These are phyloP conservation scores for Butyriboletus loyo DNA, from an alignment of 768 basidiomycete genomes.

Conservation along the genomic window DNA sequence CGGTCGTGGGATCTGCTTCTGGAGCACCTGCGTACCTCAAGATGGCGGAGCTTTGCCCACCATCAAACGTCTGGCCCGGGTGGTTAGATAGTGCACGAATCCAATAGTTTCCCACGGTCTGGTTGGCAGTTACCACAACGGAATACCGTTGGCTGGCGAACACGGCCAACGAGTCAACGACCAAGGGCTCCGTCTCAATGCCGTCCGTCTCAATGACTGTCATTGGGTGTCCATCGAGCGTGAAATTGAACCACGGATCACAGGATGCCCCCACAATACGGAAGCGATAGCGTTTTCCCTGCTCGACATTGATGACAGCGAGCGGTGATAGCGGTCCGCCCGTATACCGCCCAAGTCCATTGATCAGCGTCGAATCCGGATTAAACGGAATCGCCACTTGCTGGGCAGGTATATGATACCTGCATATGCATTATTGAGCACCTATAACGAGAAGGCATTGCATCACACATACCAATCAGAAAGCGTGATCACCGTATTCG, in stretches of 20 bases:
- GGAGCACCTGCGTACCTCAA: constrained; percentile 41
- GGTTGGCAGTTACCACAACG: constrained; percentile 36
- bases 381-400: no score
- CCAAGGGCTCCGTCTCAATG: constrained; percentile 35
- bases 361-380: constrained; percentile 35
- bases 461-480: constrained; percentile 19
- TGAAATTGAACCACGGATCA: constrained; percentile 41
- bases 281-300: constrained; percentile 36
- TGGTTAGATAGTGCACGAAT: constrained; percentile 31
- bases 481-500: constrained; percentile 44
- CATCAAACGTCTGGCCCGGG: constrained; percentile 23
- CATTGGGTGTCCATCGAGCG: constrained; percentile 43
- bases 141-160: constrained; percentile 52
- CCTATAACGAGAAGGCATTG: constrained; percentile 26
- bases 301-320: constrained; percentile 34
- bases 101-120: constrained; percentile 39
- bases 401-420: constrained; percentile 18
- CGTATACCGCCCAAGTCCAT: constrained; percentile 36
- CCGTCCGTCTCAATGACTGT: constrained; percentile 49
- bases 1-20: constrained; percentile 31
- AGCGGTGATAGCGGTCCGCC: constrained; percentile 35
- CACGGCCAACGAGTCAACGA: constrained; percentile 43
- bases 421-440: neutral
- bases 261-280: constrained; percentile 40
- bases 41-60: constrained; percentile 38